A percentile compares a stretch with the other conserved stretches of the same genome.
phyloP scores from a whole-genome alignment of 345 rosid genomes.

The Physaria fendleri region DNA sequence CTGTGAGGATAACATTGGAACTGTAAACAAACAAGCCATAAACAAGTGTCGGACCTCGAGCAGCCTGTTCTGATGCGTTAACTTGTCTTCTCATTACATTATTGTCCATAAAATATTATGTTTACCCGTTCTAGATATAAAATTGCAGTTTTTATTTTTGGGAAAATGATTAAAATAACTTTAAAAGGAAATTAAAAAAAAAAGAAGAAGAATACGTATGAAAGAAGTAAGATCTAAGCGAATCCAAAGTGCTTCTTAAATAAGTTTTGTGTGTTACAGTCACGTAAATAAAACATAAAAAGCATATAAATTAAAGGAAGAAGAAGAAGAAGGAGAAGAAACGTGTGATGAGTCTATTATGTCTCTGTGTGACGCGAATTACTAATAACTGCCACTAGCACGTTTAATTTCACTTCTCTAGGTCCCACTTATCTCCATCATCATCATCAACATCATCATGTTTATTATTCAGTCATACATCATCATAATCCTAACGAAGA shows the following conservation, averaged over 20 bases:
- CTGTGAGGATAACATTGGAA: conserved; percentile 2
- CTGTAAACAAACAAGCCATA: background rate
- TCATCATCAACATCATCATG: background rate
- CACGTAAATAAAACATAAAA: background rate
- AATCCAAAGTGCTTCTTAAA: conserved; percentile 23
- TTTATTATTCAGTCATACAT: conserved; percentile 11
- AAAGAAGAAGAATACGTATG: conserved; percentile 8
- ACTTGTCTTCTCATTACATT: conserved; percentile 8
- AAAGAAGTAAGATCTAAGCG: conserved; percentile 21
- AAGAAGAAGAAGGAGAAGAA: conserved; percentile 17
- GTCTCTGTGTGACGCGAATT: conserved; percentile 5
- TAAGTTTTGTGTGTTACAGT: background rate
- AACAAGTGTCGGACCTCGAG: conserved; percentile 27
- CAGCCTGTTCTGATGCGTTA: conserved; percentile 15
- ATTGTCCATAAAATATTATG: background rate
- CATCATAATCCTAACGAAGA: background rate
- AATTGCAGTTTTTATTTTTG: background rate
- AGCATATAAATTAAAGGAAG: too few species aligned
- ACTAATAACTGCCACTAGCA: conserved; percentile 6
- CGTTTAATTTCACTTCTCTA: background rate
- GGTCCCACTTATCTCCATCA: conserved; percentile 10
- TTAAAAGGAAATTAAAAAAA: background rate
- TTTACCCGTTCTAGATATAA: background rate
- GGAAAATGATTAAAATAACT: background rate
- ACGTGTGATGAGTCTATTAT: conserved; percentile 14